Base-by-base conservation (phyloP, 163 green algal species). In the Scenedesmus sp. region DNA sequence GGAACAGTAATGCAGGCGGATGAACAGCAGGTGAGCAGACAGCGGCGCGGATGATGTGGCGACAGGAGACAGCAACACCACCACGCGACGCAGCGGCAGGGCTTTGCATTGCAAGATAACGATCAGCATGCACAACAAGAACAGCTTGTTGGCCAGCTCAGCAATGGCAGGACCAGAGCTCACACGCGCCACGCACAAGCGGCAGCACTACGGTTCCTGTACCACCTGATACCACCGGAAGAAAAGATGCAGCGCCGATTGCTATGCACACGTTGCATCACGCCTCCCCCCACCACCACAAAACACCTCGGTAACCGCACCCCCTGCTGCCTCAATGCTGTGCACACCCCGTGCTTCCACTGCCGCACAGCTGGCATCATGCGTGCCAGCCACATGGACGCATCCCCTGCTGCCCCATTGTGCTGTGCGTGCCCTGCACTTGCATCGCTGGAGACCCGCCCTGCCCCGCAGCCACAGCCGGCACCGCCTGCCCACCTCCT, bases 241-340 rank as follows among this genome's bases (percentile, higher is more conserved):
- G 7, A 6, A 53, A 53, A 53, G 7, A 16, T 6, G 7, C 46
- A 16, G 46, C 10, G 46, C 46, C 10, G 10, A 10, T 10, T 53
- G 46, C 46, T 10, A 53, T 53, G 46, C 46, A 6, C 46, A 53
- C 46, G 7, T 10, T 53, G 46, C 46, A 53, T 10, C 46, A n/a
- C n/a, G n/a, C n/a, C n/a, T n/a, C n/a, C n/a, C n/a, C n/a, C n/a
- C n/a, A n/a, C n/a, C n/a, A n/a, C n/a, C n/a, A n/a, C n/a, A n/a
- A n/a, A n/a, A n/a, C n/a, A n/a, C n/a, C n/a, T n/a, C n/a, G n/a
- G n/a, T n/a, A n/a, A n/a, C n/a, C n/a, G n/a, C n/a, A n/a, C n/a
- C n/a, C n/a, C n/a, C n/a, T n/a, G 80, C 80, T 83, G 78, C 42
- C 51, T 22, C 78, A 61, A 44, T n/a, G n/a, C n/a, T n/a, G n/a